A percentile compares a stretch with the other conserved stretches of the same genome.
These are phyloP conservation scores for Mucor racemosus DNA, from an alignment of 371 early-diverging fungal species.

Conservation along the genomic window DNA sequence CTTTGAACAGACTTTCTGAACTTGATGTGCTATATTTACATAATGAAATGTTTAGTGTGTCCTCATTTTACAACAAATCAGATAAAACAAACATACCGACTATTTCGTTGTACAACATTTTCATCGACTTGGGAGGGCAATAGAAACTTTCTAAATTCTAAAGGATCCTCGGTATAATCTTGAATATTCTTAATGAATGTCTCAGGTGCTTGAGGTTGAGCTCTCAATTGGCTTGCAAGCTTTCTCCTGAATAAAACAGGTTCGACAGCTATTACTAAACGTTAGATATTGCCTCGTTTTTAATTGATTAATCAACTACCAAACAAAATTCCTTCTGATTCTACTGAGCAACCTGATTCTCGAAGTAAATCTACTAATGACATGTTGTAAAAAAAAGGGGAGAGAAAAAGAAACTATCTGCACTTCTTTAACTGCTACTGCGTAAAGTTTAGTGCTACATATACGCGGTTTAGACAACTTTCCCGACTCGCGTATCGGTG, in stretches of 20 bases:
- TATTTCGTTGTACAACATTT: conserved; percentile 15
- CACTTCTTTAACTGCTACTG: background rate
- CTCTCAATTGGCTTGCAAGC: conserved; percentile 34
- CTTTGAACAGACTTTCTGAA: conserved; percentile 65
- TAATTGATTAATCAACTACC: background rate
- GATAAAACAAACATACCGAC: conserved; percentile 17
- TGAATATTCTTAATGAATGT: conserved; percentile 38
- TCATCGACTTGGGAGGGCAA: conserved; percentile 35
- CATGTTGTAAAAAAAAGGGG: conserved; percentile 9
- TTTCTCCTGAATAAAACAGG: conserved; percentile 37
- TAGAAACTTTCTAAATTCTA: conserved; percentile 38
- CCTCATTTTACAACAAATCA: background rate
- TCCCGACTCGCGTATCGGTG: conserved; percentile 1
- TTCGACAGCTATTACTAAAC: conserved; percentile 20
- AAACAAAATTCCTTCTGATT: conserved; percentile 10
- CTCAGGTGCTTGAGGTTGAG: conserved; percentile 24
- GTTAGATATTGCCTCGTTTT: background rate
- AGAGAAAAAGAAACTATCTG: background rate
- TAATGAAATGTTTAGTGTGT: too few relatives aligned
- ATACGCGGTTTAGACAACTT: background rate
- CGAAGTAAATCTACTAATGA: conserved; percentile 13
- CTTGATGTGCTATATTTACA: conserved; percentile 14
- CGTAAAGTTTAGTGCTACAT: background rate
- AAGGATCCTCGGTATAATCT: conserved; percentile 27
- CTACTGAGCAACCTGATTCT: conserved; percentile 24